phyloP scores from a whole-genome alignment of 352 stramenopile genomes.

The Phytophthora chlamydospora region DNA sequence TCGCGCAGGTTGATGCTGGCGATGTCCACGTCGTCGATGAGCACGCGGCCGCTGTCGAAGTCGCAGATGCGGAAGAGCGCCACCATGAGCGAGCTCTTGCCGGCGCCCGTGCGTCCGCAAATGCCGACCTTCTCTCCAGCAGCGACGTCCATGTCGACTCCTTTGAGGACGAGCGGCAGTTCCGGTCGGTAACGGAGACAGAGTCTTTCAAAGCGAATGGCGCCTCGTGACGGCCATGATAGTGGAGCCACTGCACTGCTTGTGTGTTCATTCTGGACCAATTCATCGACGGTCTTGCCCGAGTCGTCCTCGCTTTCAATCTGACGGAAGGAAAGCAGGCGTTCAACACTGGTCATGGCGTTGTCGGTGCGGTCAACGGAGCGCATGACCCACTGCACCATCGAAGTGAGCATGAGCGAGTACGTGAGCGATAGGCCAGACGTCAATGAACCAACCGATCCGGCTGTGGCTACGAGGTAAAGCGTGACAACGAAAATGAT shows the following conservation, averaged over 20 bases:
- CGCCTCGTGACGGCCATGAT: conserved; percentile 33
- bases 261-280: background rate
- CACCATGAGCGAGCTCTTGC: conserved; percentile 54
- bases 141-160: conserved; percentile 43
- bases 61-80: conserved; percentile 52
- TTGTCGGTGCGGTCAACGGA: conserved; percentile 38
- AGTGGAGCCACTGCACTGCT: background rate
- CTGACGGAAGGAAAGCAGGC: conserved; percentile 40
- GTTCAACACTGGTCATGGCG: conserved; percentile 50
- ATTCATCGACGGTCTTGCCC: conserved; percentile 2
- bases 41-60: conserved; percentile 67
- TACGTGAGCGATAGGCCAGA: conserved; percentile 52
- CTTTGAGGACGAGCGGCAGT: conserved; percentile 43
- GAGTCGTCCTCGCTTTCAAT: conserved; percentile 23
- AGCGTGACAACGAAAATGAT: conserved; percentile 91
- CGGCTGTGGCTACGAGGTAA: conserved; percentile 75
- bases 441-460: conserved; percentile 31
- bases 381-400: conserved; percentile 38
- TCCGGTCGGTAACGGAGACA: conserved; percentile 47
- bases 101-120: conserved; percentile 53
- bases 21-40: conserved; percentile 89
- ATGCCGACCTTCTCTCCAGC: conserved; percentile 63
- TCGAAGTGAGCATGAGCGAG: conserved; percentile 55
- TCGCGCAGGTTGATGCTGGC: conserved; percentile 41
- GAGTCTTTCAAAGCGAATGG: conserved; percentile 31